Conservation (phyloP, 2,329 filamentous ascomycete species). For the Ustulina deusta region DNA sequence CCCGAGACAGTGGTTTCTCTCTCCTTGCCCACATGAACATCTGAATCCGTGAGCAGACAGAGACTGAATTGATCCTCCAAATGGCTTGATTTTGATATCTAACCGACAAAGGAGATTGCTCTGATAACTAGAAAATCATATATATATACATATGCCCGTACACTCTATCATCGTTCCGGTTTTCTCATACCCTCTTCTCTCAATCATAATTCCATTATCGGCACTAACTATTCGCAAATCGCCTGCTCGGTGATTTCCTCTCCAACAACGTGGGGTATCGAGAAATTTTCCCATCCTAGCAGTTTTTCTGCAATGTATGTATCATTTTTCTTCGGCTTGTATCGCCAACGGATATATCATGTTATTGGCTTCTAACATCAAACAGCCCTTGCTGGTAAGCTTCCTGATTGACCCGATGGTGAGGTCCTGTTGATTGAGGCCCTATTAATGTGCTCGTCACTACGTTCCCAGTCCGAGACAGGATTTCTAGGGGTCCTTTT, state of each 20-base stretch:
- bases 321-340: not conserved
- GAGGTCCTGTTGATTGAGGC: not conserved
- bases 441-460: conserved; percentile 14
- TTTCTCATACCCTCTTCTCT: not conserved
- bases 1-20: not conserved
- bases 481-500: not conserved
- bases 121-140: not conserved
- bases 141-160: conserved; percentile 7
- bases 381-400: not conserved
- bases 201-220: not conserved
- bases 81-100: not conserved
- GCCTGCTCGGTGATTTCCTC: not conserved
- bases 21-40: too few relatives aligned
- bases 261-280: not conserved
- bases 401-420: not conserved
- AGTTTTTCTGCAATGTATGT: not conserved
- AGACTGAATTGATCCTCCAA: not conserved
- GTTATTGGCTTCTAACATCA: not conserved
- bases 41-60: not conserved
- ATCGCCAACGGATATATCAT: not conserved
- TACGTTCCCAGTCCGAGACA: conserved; percentile 10
- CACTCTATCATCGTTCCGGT: conserved; percentile 4
- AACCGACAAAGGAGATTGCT: not conserved
- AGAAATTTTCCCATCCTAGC: not conserved
- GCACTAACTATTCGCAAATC: not conserved